Conservation (phyloP, 1,139 yeast genomes). For the Lizanozyma gosingica region DNA sequence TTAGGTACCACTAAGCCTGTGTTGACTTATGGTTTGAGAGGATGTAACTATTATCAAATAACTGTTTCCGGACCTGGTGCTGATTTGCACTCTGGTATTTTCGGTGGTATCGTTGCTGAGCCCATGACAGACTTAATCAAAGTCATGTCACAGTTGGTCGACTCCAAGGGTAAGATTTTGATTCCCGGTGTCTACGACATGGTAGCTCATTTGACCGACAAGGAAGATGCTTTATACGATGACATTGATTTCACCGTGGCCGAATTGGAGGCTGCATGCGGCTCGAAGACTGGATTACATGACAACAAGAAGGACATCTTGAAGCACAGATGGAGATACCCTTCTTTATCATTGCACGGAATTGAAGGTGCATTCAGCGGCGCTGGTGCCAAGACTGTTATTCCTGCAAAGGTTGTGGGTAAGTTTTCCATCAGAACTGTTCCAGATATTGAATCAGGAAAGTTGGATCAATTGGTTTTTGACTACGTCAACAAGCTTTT, state of each 20-base stretch:
- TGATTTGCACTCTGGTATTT: slow-evolving; percentile 93
- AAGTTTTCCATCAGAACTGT: slow-evolving; percentile 96
- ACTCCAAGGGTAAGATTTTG: slow-evolving; percentile 68
- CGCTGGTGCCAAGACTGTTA: slow-evolving; percentile 95
- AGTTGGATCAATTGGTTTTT: slow-evolving; percentile 70
- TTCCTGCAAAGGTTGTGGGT: slow-evolving; percentile 90
- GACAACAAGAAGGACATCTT: slow-evolving; percentile 72
- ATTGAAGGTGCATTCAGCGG: slow-evolving; percentile 95
- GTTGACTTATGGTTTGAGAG: slow-evolving; percentile 94
- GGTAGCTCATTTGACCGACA: slow-evolving; percentile 87
- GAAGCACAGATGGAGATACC: slow-evolving; percentile 98
- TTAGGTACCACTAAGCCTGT: slow-evolving; percentile 95
- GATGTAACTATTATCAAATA: slow-evolving; percentile 87
- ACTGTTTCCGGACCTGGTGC: slow-evolving; percentile 87
- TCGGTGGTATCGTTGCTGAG: slow-evolving; percentile 96
- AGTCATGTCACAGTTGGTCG: slow-evolving; percentile 69
- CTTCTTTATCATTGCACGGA: slow-evolving; percentile 93
- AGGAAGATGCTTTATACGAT: slow-evolving; percentile 74
- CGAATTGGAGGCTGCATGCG: slow-evolving; percentile 83
- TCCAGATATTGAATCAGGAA: slow-evolving; percentile 78
- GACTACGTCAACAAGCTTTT: slow-evolving; percentile 62
- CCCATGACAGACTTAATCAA: slow-evolving; percentile 92
- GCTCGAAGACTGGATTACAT: slow-evolving; percentile 76
- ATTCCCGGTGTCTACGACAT: slow-evolving; percentile 86
- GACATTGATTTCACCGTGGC: slow-evolving; percentile 75